Conservation (phyloP, 2,329 filamentous ascomycete genomes). For the Penicillium sp. region DNA sequence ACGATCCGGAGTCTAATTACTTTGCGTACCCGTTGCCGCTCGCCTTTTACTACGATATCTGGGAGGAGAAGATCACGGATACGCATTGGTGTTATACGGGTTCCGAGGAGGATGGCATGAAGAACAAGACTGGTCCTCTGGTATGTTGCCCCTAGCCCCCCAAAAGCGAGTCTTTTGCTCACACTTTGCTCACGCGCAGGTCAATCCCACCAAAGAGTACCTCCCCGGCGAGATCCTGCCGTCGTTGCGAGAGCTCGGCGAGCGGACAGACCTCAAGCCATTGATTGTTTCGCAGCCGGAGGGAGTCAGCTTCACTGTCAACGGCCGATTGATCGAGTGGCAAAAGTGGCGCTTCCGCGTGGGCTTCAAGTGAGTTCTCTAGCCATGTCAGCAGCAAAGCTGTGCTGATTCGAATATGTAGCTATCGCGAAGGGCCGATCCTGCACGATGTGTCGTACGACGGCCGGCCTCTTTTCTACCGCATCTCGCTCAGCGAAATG, state of each 20-base stretch:
- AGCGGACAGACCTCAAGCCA: slow-evolving; percentile 58
- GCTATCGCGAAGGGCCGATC: slow-evolving; percentile 58
- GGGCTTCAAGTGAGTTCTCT: slow-evolving; percentile 56
- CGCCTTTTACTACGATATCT: no score
- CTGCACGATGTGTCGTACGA: slow-evolving; percentile 65
- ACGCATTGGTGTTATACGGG: neutral
- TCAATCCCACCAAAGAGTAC: no score
- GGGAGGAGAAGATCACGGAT: neutral
- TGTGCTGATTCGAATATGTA: neutral
- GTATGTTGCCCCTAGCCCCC: no score
- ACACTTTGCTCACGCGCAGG: no score
- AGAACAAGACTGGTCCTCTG: neutral
- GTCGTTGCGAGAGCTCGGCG: neutral
- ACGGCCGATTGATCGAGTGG: slow-evolving; percentile 57
- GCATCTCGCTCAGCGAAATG: slow-evolving; percentile 64
- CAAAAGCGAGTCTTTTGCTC: no score
- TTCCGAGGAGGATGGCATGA: neutral
- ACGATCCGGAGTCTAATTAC: no score
- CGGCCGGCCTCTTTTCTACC: slow-evolving; percentile 60
- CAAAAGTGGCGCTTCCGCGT: slow-evolving; percentile 67
- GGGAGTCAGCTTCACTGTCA: slow-evolving; percentile 57
- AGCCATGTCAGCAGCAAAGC: neutral
- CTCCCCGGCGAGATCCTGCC: neutral
- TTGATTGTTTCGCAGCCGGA: slow-evolving; percentile 62
- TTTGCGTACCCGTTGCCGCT: no score